These are phyloP conservation scores for Buxus sempervirens DNA, from an alignment of 164 flowering plant species.

Conservation along the genomic window DNA sequence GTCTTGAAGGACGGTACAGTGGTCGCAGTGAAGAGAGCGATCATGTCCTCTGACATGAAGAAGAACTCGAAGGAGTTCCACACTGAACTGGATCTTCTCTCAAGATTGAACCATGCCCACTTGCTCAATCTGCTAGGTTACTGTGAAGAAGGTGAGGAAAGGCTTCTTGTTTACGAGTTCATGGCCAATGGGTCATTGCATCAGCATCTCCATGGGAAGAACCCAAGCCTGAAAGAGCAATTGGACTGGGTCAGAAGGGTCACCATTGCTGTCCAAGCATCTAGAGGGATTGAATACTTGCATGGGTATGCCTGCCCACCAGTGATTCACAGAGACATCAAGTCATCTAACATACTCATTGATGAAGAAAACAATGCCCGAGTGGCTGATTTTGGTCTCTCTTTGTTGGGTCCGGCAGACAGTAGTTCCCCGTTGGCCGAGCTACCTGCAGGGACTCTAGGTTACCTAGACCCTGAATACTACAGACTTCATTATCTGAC, in stretches of 20 bases:
- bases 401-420: constrained; percentile 86
- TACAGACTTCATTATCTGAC: constrained; percentile 93
- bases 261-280: constrained; percentile 95
- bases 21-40: constrained; percentile 88
- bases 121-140: constrained; percentile 87
- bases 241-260: constrained; percentile 87
- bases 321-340: constrained; percentile 91
- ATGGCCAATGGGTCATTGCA: constrained; percentile 97
- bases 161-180: constrained; percentile 95
- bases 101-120: constrained; percentile 91
- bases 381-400: constrained; percentile 91
- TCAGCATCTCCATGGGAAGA: constrained; percentile 85
- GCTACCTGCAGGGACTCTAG: constrained; percentile 90
- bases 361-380: constrained; percentile 96
- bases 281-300: constrained; percentile 89
- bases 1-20: constrained; percentile 72
- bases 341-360: constrained; percentile 88
- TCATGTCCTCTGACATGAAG: constrained; percentile 61
- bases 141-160: constrained; percentile 90
- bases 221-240: constrained; percentile 54
- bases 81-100: constrained; percentile 78
- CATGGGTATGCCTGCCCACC: constrained; percentile 98
- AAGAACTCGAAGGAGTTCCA: constrained; percentile 86
- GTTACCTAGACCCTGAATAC: constrained; percentile 94
- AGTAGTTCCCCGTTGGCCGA: constrained; percentile 88